phyloP scores from a whole-genome alignment of 2,329 filamentous ascomycete species.

The Juglanconis oblonga region DNA sequence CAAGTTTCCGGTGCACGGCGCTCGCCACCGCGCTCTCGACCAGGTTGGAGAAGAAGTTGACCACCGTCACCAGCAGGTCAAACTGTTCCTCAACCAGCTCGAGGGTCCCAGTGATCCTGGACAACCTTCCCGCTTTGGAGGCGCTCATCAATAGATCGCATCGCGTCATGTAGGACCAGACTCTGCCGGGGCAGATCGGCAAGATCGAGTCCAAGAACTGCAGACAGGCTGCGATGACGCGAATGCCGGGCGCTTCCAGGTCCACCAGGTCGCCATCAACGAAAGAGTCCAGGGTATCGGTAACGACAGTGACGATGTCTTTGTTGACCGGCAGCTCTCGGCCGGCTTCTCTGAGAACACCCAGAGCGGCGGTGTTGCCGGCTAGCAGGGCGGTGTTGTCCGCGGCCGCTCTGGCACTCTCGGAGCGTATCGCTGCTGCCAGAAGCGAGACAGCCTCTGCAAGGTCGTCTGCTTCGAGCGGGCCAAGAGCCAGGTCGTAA shows the following conservation, averaged over 20 bases:
- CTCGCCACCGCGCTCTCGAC: conserved; percentile 72
- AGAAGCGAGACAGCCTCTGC: conserved; percentile 74
- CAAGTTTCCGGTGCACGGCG: conserved; percentile 62
- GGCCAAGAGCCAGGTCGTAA: conserved; percentile 50
- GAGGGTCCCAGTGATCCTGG: conserved; percentile 74
- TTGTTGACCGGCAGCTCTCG: conserved; percentile 54
- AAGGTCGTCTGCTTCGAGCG: conserved; percentile 58
- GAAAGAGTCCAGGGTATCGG: conserved; percentile 77
- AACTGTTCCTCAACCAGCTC: conserved; percentile 77
- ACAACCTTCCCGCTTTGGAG: conserved; percentile 72
- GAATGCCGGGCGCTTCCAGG: conserved; percentile 62
- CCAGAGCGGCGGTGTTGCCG: conserved; percentile 34
- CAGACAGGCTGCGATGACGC: conserved; percentile 67
- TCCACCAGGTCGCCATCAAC: conserved; percentile 55
- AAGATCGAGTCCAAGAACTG: conserved; percentile 76
- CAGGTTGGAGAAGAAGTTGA: conserved; percentile 71
- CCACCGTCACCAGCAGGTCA: conserved; percentile 70
- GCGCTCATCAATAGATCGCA: conserved; percentile 77
- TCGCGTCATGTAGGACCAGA: conserved; percentile 86
- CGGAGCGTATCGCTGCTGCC: conserved; percentile 62
- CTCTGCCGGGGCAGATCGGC: conserved; percentile 71
- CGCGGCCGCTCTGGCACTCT: conserved; percentile 36
- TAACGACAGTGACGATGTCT: conserved; percentile 78
- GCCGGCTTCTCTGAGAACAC: conserved; percentile 57
- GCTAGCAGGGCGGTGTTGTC: neutral